Conservation (phyloP, 345 rosid genomes). For the Litchi chinensis region DNA sequence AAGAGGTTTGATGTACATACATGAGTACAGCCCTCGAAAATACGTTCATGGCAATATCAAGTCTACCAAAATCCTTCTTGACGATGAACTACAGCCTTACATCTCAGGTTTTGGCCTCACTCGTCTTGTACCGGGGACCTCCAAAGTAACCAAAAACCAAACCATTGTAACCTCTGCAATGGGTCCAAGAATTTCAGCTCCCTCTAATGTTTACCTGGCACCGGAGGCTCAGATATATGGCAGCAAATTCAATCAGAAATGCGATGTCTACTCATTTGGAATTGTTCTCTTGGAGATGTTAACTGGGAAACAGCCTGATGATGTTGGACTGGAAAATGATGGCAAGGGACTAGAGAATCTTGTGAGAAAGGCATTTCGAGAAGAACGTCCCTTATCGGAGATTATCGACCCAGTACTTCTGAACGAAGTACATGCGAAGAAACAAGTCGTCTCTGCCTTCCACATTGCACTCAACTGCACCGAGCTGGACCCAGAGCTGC, state of each 20-base stretch:
- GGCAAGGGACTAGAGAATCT: slow-evolving; percentile 66
- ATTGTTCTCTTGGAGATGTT: slow-evolving; percentile 82
- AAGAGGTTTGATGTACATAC: slow-evolving; percentile 80
- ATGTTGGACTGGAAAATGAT: slow-evolving; percentile 55
- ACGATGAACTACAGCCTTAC: slow-evolving; percentile 75
- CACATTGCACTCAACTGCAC: slow-evolving; percentile 91
- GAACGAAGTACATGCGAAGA: slow-evolving; percentile 62
- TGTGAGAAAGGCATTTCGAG: slow-evolving; percentile 68
- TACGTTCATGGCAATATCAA: slow-evolving; percentile 80
- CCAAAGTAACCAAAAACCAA: slow-evolving; percentile 45
- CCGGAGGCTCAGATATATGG: slow-evolving; percentile 76
- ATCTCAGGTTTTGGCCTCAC: slow-evolving; percentile 78
- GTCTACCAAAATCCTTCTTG: slow-evolving; percentile 84
- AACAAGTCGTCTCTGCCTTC: slow-evolving; percentile 66
- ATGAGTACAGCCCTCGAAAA: slow-evolving; percentile 73
- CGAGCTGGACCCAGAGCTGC: slow-evolving; percentile 81
- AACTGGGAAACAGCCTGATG: slow-evolving; percentile 66
- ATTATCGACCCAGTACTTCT: slow-evolving; percentile 69
- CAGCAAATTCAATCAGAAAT: slow-evolving; percentile 75
- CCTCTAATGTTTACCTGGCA: slow-evolving; percentile 61
- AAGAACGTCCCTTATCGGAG: slow-evolving; percentile 69
- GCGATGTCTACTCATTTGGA: slow-evolving; percentile 89
- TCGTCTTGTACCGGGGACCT: slow-evolving; percentile 52
- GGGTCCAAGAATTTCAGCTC: slow-evolving; percentile 52
- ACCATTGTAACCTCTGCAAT: slow-evolving; percentile 38